Percentiles rank a stretch among this genome's conserved stretches.
phyloP scores from a whole-genome alignment of 1,284 basidiomycete species.

The Coniferiporia weirii region DNA sequence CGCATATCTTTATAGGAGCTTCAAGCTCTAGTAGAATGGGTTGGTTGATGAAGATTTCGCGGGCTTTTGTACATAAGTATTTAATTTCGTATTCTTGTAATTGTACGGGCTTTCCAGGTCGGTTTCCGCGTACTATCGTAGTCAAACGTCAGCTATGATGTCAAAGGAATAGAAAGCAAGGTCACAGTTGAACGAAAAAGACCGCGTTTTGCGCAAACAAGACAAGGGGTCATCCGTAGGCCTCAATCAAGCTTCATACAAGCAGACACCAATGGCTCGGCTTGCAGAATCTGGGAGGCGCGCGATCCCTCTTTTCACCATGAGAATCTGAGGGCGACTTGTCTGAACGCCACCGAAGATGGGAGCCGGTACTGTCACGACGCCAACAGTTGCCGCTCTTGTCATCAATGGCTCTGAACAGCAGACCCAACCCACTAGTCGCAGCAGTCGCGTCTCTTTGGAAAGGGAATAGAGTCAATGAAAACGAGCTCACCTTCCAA shows the following conservation, averaged over 20 bases:
- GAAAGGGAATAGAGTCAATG: background rate
- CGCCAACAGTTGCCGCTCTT: background rate
- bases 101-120: slow-evolving; percentile 91
- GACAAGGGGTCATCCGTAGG: no score
- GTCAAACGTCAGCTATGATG: slow-evolving; percentile 9
- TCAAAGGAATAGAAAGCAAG: background rate
- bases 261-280: no score
- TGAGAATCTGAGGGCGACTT: no score
- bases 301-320: no score
- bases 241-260: no score
- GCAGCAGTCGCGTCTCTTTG: background rate
- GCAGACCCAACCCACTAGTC: background rate
- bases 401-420: background rate
- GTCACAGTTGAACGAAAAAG: background rate
- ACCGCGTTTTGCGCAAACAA: background rate
- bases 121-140: slow-evolving; percentile 79
- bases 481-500: slow-evolving; percentile 79
- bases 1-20: slow-evolving; percentile 96
- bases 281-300: no score
- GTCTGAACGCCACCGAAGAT: no score
- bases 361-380: no score
- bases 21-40: slow-evolving; percentile 92
- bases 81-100: slow-evolving; percentile 96
- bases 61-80: slow-evolving; percentile 89
- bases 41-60: slow-evolving; percentile 95